Conservation (phyloP, 495 filamentous ascomycete genomes). For the Ramalina peruviana region DNA sequence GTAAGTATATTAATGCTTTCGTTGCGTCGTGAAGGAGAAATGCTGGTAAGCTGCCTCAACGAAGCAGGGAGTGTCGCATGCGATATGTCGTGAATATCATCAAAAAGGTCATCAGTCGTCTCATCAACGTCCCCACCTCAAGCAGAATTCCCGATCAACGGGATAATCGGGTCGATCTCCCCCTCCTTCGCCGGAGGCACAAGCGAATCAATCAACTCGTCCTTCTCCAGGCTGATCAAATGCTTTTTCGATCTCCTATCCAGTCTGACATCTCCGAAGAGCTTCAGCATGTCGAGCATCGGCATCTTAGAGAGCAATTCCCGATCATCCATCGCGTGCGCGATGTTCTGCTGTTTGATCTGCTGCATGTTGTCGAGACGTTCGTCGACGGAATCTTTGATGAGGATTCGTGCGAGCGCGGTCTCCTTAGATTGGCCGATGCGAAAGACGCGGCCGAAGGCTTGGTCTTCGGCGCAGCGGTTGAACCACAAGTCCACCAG, state of each 20-base stretch:
- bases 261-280: constrained; percentile 6
- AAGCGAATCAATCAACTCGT: background rate
- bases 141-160: no score
- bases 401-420: constrained; percentile 35
- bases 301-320: constrained; percentile 2
- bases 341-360: constrained; percentile 17
- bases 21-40: no score
- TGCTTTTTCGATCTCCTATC: background rate
- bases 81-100: no score
- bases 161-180: no score
- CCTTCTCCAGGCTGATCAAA: constrained; percentile 7
- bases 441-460: constrained; percentile 47
- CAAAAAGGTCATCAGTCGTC: no score
- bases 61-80: no score
- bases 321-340: constrained; percentile 13
- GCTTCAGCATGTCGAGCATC: constrained; percentile 1
- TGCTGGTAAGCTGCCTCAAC: no score
- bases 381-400: constrained; percentile 36
- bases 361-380: constrained; percentile 27
- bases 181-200: no score
- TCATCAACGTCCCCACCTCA: no score
- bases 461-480: constrained; percentile 32
- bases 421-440: constrained; percentile 46
- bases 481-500: constrained; percentile 50
- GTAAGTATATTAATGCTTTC: no score